Evolutionary conservation across 176 grass and related monocot species (phyloP).

Genomic region (Aegilops bicornis): DNA sequence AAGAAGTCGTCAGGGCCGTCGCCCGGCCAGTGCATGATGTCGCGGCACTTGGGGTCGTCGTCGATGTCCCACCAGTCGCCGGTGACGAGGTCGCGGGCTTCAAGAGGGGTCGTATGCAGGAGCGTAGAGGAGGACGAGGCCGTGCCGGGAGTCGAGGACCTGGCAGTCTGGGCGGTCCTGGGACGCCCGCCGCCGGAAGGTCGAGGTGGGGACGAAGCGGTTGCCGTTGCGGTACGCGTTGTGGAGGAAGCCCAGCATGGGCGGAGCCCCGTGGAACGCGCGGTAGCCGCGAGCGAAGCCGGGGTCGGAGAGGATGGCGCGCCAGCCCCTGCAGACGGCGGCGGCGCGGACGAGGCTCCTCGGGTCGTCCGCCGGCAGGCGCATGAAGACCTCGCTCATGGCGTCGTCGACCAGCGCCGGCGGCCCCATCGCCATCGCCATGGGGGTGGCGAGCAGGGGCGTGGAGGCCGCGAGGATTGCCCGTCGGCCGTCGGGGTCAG

Average conservation of each 20-base stretch:
- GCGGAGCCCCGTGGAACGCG: not conserved
- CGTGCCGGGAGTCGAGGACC: not conserved
- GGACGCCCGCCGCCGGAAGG: not conserved
- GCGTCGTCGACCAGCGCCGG: not conserved
- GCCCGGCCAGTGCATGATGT: too few relatives aligned
- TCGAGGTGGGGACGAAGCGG: not conserved
- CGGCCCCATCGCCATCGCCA: not conserved
- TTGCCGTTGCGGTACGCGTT: not conserved
- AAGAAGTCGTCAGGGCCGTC: too few relatives aligned
- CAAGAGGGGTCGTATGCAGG: too few relatives aligned
- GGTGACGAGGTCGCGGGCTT: not conserved
- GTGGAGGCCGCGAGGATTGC: too few relatives aligned
- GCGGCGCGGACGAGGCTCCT: not conserved
- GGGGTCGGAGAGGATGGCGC: not conserved
- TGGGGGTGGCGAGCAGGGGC: not conserved
- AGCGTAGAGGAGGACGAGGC: not conserved
- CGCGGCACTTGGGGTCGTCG: not conserved
- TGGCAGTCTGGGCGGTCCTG: not conserved
- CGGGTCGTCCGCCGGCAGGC: not conserved
- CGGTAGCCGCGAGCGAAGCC: not conserved
- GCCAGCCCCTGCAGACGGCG: not conserved
- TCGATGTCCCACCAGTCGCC: not conserved
- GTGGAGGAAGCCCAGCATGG: not conserved
- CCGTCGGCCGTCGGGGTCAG: too few relatives aligned
- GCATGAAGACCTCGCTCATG: not conserved